Evolutionary conservation across 495 filamentous ascomycete species (phyloP).

Genomic region (Letharia lupina): DNA sequence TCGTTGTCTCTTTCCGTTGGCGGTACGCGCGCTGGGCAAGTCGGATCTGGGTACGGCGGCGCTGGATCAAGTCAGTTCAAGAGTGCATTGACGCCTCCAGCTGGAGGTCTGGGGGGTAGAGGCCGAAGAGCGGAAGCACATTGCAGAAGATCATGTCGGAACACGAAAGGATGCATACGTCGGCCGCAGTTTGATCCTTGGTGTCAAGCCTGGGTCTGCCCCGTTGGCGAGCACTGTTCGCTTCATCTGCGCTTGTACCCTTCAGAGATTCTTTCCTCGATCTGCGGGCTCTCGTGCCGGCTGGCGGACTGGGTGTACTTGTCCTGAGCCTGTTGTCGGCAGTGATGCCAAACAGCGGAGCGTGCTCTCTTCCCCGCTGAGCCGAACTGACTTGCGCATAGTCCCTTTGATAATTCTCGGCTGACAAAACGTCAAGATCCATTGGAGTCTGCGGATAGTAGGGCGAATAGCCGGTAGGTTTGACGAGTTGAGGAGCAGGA

Average conservation of each 20-base stretch:
- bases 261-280: constrained; percentile 10
- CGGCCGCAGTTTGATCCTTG: constrained; percentile 51
- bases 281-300: constrained; percentile 6
- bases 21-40: constrained; percentile 80
- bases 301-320: not conserved
- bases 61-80: constrained; percentile 38
- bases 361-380: not conserved
- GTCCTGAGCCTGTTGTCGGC: not conserved
- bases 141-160: not conserved
- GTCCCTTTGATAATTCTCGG: constrained; percentile 14
- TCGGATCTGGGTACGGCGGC: constrained; percentile 78
- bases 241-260: constrained; percentile 8
- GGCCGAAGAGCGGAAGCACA: not conserved
- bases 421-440: constrained; percentile 15
- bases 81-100: not conserved
- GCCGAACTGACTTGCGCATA: constrained; percentile 5
- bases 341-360: constrained; percentile 6
- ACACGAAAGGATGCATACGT: constrained; percentile 25
- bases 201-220: constrained; percentile 64
- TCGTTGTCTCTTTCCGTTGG: constrained; percentile 72
- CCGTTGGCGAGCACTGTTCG: constrained; percentile 27
- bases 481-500: not conserved
- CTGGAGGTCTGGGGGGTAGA: not conserved
- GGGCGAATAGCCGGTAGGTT: constrained; percentile 1
- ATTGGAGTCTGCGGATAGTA: constrained; percentile 10